Base-by-base conservation (phyloP, 306 rosid species). In the Quercus gilva region DNA sequence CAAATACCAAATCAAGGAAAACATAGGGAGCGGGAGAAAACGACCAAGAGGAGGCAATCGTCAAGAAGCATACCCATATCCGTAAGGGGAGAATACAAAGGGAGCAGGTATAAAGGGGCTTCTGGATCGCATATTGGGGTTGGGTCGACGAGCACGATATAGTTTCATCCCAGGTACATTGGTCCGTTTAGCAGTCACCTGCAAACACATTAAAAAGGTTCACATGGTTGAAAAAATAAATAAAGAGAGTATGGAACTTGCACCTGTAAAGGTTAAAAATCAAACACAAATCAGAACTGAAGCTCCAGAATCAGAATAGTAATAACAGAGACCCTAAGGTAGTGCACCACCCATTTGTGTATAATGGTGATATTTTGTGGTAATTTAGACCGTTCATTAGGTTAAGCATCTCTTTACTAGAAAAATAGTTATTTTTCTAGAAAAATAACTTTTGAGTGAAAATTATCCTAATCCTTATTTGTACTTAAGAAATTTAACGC, bases 91-190 rank as follows among this genome's bases (percentile, higher is more conserved):
- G 83, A 65, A 87, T 73, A 86, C 77, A 83, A 81, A 90, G 26
- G 95, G 91, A 77, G 95, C 84, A 37, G 45, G 45, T 55, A 87
- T 79, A 85, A 56, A 85, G 53, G 92, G 91, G 70, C 82, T 29
- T 79, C 95, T 84, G 79, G 90, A 85, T 79, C 90, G 84, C 90
- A 87, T 82, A 25, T 75, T 76, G 70, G 97, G 86, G 77, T 85
- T 92, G 58, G 94, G 15, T 41, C 93, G 89, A 25, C 95, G 95
- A n/a, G 88, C 76, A 56, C 92, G 95, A 77, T 63, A 80, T 81
- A 85, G 97, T 90, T 92, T 92, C 97, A 92, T 87, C 74, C 97
- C 97, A 4, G 95, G 97, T 37, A 90, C 45, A 81, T 92, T 90
- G 35, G 97, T 92, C 81, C 94, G 83, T 85, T 88, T 92, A 21